phyloP scores from a whole-genome alignment of 495 filamentous ascomycete genomes.

The Penicillium maclennaniae region DNA sequence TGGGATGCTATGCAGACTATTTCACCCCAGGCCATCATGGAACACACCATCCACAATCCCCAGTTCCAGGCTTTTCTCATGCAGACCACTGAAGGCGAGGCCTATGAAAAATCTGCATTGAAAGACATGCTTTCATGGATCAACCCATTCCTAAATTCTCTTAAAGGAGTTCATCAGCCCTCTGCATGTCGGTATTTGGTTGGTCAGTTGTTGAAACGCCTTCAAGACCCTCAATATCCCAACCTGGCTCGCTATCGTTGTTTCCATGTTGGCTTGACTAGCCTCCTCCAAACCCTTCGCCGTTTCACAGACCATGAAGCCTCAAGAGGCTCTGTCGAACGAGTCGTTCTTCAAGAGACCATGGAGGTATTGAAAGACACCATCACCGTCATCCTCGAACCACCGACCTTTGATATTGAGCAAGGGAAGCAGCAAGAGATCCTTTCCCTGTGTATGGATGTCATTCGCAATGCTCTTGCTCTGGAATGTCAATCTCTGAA shows the following conservation, averaged over 20 bases:
- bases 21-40: constrained; percentile 66
- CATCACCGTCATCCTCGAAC: constrained; percentile 42
- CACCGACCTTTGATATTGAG: constrained; percentile 40
- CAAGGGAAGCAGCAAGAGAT: constrained; percentile 35
- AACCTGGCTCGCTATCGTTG: constrained; percentile 45
- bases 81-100: constrained; percentile 50
- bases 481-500: constrained; percentile 72
- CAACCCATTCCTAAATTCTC: constrained; percentile 67
- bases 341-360: constrained; percentile 51
- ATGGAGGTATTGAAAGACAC: constrained; percentile 48
- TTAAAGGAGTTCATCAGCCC: constrained; percentile 64
- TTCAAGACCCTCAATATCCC: constrained; percentile 52
- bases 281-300: constrained; percentile 48
- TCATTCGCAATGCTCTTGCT: constrained; percentile 65
- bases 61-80: constrained; percentile 60
- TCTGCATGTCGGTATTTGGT: constrained; percentile 69
- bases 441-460: constrained; percentile 47
- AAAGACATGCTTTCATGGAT: constrained; percentile 70
- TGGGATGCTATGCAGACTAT: constrained; percentile 83
- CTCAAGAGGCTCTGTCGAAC: constrained; percentile 46
- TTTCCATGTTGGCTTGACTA: constrained; percentile 46
- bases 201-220: constrained; percentile 61
- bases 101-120: constrained; percentile 51
- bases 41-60: constrained; percentile 70
- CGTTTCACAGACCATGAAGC: constrained; percentile 51